A percentile compares a stretch with the other conserved stretches of the same genome.
Conservation (phyloP, 305 asterid genomes). For the Solanum hybrid region DNA sequence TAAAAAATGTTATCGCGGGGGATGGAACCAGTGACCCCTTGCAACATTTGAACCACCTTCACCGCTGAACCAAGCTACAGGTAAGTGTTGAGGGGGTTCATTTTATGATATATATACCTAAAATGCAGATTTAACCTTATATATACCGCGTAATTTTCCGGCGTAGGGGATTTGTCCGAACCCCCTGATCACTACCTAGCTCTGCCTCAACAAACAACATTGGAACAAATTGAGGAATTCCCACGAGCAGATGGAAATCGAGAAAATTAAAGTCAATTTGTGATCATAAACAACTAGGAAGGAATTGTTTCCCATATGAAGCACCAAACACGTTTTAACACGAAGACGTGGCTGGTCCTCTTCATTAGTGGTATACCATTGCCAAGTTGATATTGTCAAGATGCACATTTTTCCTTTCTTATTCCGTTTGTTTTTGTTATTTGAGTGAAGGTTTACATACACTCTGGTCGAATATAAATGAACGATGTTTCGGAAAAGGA, state of each 20-base stretch:
- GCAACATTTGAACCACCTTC: neutral
- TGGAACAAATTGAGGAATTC: neutral
- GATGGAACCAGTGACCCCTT: neutral
- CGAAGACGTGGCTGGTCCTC: neutral
- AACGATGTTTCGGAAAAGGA: neutral
- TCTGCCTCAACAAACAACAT: neutral
- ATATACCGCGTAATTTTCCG: neutral
- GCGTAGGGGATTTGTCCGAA: neutral
- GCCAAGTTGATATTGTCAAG: neutral
- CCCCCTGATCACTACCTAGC: neutral
- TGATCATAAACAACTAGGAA: neutral
- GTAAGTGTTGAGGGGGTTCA: neutral
- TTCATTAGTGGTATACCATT: neutral
- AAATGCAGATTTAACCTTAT: neutral
- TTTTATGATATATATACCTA: neutral
- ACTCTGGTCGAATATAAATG: neutral
- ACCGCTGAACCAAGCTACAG: neutral
- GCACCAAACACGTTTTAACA: neutral
- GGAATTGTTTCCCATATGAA: neutral
- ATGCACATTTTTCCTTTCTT: neutral
- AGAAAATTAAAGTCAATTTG: neutral
- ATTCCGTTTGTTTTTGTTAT: neutral
- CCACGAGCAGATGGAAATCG: neutral
- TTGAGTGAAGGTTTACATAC: neutral
- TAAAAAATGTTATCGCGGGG: neutral